phyloP scores from a whole-genome alignment of 345 rosid genomes.

The Eucalyptus polyanthemos region DNA sequence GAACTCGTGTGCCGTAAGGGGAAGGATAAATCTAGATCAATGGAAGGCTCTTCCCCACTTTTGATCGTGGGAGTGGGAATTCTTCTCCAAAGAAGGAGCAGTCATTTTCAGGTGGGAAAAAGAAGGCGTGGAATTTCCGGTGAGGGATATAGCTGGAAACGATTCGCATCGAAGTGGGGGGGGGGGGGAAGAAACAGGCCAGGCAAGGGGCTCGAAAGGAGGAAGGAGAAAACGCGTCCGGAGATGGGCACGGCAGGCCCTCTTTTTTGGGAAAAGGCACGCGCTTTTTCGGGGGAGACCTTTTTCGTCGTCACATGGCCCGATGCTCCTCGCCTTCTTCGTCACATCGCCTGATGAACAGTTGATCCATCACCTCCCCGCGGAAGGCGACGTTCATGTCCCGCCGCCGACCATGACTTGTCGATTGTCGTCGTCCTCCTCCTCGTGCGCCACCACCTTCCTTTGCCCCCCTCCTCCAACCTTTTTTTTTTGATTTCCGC shows the following conservation, averaged over 20 bases:
- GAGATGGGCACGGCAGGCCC: not conserved
- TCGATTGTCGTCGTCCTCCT: not conserved
- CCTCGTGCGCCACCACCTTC: not conserved
- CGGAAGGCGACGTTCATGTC: not conserved
- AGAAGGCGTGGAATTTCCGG: not conserved
- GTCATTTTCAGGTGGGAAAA: not conserved
- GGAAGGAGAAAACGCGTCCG: not conserved
- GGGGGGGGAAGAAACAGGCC: not conserved
- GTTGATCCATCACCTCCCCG: not conserved
- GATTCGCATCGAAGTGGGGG: not conserved
- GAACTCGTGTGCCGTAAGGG: not conserved
- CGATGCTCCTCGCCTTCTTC: not conserved
- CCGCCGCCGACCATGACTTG: accelerated
- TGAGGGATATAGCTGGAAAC: not conserved
- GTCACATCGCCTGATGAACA: not conserved
- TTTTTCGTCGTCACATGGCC: not conserved
- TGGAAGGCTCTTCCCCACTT: not conserved
- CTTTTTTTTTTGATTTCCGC: not conserved
- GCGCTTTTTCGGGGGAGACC: not conserved
- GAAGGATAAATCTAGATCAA: not conserved
- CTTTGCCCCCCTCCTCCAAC: not conserved
- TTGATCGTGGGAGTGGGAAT: not conserved
- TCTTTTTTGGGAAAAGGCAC: not conserved
- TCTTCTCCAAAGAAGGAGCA: not conserved
- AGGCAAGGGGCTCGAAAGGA: not conserved